Conservation (phyloP, 768 basidiomycete species). For the Nevesoporus exiguus region DNA sequence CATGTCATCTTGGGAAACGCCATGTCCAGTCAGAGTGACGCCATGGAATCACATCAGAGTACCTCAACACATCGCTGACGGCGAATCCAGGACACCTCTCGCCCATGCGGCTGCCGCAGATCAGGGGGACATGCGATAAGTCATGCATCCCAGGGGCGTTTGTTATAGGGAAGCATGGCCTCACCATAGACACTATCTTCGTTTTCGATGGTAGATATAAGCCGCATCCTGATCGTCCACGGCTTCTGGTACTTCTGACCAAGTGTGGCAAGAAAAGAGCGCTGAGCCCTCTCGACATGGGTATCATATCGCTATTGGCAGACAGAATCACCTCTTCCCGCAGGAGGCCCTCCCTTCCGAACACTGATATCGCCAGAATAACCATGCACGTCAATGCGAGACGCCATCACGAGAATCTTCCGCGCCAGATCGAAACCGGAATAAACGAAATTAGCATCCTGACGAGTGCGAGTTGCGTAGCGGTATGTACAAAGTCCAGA, state of each 20-base stretch:
- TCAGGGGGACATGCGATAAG: background rate
- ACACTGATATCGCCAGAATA: background rate
- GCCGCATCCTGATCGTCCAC: background rate
- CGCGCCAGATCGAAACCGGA: slow-evolving; percentile 1
- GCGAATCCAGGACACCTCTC: background rate
- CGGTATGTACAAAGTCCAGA: background rate
- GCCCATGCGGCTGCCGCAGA: slow-evolving; percentile 1
- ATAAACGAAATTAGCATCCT: background rate
- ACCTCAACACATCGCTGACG: background rate
- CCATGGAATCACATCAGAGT: background rate
- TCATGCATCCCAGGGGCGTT: background rate
- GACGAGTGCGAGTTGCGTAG: background rate
- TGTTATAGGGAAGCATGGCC: background rate
- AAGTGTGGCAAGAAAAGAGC: background rate
- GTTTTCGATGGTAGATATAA: background rate
- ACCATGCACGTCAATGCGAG: background rate
- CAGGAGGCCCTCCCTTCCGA: background rate
- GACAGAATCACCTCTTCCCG: background rate
- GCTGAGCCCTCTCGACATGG: background rate
- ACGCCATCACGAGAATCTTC: background rate
- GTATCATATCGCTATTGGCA: background rate
- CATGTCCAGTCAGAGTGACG: background rate
- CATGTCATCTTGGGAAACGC: background rate
- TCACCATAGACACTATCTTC: background rate
- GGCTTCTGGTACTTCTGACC: background rate